Evolutionary conservation across 768 basidiomycete genomes (phyloP), one percentile per base, ranked within the genome.

Genomic region (Gloeophyllum trabeum): DNA sequence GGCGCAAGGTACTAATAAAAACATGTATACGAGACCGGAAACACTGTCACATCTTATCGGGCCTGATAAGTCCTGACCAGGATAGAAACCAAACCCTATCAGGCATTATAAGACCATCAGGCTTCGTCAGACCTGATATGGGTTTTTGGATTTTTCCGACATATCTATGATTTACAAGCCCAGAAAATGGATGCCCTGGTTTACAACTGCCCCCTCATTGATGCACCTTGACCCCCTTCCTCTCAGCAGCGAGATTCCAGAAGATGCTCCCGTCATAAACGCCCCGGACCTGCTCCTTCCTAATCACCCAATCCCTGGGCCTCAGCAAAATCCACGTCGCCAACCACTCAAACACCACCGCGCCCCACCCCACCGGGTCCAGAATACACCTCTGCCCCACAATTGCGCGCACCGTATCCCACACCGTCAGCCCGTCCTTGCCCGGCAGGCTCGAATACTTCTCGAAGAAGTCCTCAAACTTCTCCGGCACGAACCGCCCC

Each of bases 401-500:
- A 40, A 37, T 40, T 4, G 58, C 63, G 16, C 51, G 30, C 43
- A 66, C 54, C 42, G 67, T 59, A 18, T 60, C 51, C 35, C 48
- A 30, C 12, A 46, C 43, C 2, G 54, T 59, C 10, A 54, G 22
- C 24, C 54, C 45, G 20, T 55, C 53, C 16, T 43, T 39, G 37
- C 51, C 46, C n/a, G 45, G 43, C 5, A 51, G 43, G 38, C 28
- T 32, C 28, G 28, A 32, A 32, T 63, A 62, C 57, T 65, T 66
- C 46, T 51, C 46, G 55, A 69, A 71, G 44, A 67, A 64, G 47
- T 63, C 65, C 42, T 68, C 66, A 39, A 71, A 70, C 45, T 58
- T 59, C 45, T 60, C 58, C 7, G 64, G 57, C 30, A 62, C 42
- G 54, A 68, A 69, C 1, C 64, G 57, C 1, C 67, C 67, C 46